Evolutionary conservation across 768 basidiomycete species (phyloP), one percentile per base, ranked within the genome.

Genomic region (Porpolomopsis calyptriformis): DNA sequence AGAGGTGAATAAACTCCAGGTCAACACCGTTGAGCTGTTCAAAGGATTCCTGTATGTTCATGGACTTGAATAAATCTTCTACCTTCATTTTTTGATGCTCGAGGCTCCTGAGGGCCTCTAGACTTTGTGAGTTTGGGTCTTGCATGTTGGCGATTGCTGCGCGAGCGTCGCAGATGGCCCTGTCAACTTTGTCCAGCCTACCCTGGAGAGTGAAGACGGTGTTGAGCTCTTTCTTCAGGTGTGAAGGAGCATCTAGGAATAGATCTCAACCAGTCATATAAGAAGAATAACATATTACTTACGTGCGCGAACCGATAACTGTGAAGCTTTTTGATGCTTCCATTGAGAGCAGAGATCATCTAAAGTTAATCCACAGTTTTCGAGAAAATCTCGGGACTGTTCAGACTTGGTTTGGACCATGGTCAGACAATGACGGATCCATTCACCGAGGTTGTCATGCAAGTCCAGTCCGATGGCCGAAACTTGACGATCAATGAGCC

Each of bases 401-500:
- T 24, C 34, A 0, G 38, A 47, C 22, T 62, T 60, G 0, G 11
- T 45, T 5, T 39, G 20, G 0, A 62, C 44, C 0, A 57, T 57
- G 8, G 47, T 46, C 1, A 24, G 33, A 4, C 57, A 49, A 0
- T 55, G 53, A 0, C 44, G 44, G 5, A 69, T 54, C 65, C 65
- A 71, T 2, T 52, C 45, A 0, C 68, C 66, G 1, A 69, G 58
- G 10, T 63, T 59, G n/a, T 56, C 50, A 2, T 49, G 46, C 4
- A 60, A 46, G 4, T 62, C 60, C 0, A 20, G 10, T 0, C 55
- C 60, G 24, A 70, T 58, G 2, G 50, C 52, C 0, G 43, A 37
- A 0, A 59, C 55, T 16, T 66, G 63, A 4, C 57, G 52, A 41
- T 70, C 64, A 8, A 70, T 52, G 0, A 67, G 40, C 60, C 63